Percentiles rank a stretch among this genome's conserved stretches.
Evolutionary conservation across 78 protist species (phyloP).

Genomic region (Polysphondylium violaceum): DNA sequence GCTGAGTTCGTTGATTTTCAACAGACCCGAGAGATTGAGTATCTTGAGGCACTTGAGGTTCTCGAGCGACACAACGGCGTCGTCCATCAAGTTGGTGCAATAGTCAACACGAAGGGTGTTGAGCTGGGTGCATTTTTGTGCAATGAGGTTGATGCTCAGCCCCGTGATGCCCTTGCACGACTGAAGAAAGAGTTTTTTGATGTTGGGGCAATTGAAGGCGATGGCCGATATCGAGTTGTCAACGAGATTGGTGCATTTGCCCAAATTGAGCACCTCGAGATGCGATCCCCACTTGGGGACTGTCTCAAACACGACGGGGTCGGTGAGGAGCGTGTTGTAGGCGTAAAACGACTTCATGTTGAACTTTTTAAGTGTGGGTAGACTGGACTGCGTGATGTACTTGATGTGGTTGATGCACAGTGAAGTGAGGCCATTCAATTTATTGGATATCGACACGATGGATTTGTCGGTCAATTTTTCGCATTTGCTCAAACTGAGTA

Average conservation of each 20-base stretch:
- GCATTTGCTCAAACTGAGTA: background rate
- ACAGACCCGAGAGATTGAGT: constrained; percentile 21
- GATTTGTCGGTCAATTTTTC: constrained; percentile 20
- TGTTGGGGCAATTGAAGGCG: constrained; percentile 17
- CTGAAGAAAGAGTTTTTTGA: constrained; percentile 13
- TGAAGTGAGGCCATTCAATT: constrained; percentile 4
- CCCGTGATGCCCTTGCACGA: background rate
- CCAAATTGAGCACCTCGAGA: constrained; percentile 25
- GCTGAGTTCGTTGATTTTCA: constrained; percentile 25
- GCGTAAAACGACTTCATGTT: constrained; percentile 20
- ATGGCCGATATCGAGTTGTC: background rate
- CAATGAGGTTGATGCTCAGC: background rate
- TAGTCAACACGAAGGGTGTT: constrained; percentile 21
- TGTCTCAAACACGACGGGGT: constrained; percentile 5
- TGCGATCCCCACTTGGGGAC: background rate
- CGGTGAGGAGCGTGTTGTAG: constrained; percentile 21
- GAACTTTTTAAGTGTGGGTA: background rate
- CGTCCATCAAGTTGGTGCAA: constrained; percentile 38
- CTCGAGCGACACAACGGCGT: constrained; percentile 1
- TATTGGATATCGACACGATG: background rate
- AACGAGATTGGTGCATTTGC: constrained; percentile 16
- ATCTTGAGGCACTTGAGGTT: background rate
- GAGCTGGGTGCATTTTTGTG: constrained; percentile 9
- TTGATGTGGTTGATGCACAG: constrained; percentile 46
- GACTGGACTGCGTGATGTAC: background rate